phyloP scores from a whole-genome alignment of 2,329 filamentous ascomycete genomes.

The Penicillium occitanis region DNA sequence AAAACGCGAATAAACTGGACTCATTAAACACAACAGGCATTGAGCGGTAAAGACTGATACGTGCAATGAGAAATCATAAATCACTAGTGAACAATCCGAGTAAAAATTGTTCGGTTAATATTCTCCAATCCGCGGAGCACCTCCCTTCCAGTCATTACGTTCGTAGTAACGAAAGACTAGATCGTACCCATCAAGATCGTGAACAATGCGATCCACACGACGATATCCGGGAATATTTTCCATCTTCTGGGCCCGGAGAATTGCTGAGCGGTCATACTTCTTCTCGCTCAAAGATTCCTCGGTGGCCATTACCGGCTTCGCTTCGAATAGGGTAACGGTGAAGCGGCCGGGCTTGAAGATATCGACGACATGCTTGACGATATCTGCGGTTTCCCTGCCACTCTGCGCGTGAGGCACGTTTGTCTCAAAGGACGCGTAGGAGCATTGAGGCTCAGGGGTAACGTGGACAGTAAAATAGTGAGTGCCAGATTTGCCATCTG shows the following conservation, averaged over 20 bases:
- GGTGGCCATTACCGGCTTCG: slow-evolving; percentile 60
- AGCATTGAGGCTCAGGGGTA: slow-evolving; percentile 94
- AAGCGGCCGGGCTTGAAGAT: slow-evolving; percentile 99
- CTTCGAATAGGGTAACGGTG: slow-evolving; percentile 94
- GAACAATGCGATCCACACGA: slow-evolving; percentile 89
- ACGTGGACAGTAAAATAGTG: slow-evolving; percentile 99
- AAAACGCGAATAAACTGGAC: not conserved
- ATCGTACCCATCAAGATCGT: slow-evolving; percentile 96
- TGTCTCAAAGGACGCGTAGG: slow-evolving; percentile 96
- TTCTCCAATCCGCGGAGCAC: slow-evolving; percentile 63
- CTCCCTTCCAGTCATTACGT: slow-evolving; percentile 74
- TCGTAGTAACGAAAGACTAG: slow-evolving; percentile 96
- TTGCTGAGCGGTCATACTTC: slow-evolving; percentile 42
- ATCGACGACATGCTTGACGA: slow-evolving; percentile 87
- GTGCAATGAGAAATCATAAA: slow-evolving; percentile 4
- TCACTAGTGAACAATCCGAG: not conserved
- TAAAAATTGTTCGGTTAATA: not conserved
- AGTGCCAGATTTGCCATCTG: slow-evolving; percentile 58
- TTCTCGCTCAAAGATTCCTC: slow-evolving; percentile 40
- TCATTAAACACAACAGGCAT: slow-evolving; percentile 8
- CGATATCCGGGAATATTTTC: slow-evolving; percentile 83
- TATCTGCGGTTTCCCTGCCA: slow-evolving; percentile 82
- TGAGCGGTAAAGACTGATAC: slow-evolving; percentile 13
- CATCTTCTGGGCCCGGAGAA: slow-evolving; percentile 56
- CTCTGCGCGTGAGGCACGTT: slow-evolving; percentile 89